Evolutionary conservation across 176 grass and related monocot species (phyloP).

Genomic region (Phoenix dactylifera): DNA sequence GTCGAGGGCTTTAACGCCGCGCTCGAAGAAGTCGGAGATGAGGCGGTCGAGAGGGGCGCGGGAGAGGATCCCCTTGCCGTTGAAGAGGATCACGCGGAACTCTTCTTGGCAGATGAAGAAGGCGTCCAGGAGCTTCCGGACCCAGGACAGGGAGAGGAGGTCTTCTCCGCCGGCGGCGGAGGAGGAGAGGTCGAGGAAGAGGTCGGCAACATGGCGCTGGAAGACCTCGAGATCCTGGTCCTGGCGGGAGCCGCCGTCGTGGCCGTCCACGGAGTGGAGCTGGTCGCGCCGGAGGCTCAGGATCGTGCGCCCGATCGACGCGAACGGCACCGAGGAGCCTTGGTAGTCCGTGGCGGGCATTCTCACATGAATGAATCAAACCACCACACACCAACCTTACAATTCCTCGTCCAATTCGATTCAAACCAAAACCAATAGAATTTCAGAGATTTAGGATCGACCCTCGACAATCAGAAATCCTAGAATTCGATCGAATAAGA

Average conservation of each 20-base stretch:
- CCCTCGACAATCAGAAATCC: too few species aligned
- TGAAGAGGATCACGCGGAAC: conserved; percentile 60
- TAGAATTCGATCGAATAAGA: too few species aligned
- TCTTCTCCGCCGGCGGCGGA: background rate
- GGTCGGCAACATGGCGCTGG: conserved; percentile 34
- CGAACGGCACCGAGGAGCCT: conserved; percentile 23
- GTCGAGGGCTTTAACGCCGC: conserved; percentile 84
- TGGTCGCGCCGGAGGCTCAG: conserved; percentile 43
- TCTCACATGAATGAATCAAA: background rate
- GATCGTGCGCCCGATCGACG: conserved; percentile 42
- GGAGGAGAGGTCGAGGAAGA: conserved; percentile 35
- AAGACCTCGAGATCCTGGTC: conserved; percentile 46
- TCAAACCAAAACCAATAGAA: too few species aligned
- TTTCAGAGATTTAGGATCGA: too few species aligned
- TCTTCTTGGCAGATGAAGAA: conserved; percentile 76
- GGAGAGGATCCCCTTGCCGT: background rate
- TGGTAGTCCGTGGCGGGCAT: conserved; percentile 42
- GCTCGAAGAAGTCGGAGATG: conserved; percentile 81
- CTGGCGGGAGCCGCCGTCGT: conserved; percentile 5
- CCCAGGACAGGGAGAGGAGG: conserved; percentile 66
- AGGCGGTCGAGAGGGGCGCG: conserved; percentile 58
- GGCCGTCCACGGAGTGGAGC: conserved; percentile 24
- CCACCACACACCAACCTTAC: too few species aligned
- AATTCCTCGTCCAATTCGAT: too few species aligned
- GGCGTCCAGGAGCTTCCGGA: conserved; percentile 43